Evolutionary conservation across 345 rosid species (phyloP).

Genomic region (Eucalyptus caleyi): DNA sequence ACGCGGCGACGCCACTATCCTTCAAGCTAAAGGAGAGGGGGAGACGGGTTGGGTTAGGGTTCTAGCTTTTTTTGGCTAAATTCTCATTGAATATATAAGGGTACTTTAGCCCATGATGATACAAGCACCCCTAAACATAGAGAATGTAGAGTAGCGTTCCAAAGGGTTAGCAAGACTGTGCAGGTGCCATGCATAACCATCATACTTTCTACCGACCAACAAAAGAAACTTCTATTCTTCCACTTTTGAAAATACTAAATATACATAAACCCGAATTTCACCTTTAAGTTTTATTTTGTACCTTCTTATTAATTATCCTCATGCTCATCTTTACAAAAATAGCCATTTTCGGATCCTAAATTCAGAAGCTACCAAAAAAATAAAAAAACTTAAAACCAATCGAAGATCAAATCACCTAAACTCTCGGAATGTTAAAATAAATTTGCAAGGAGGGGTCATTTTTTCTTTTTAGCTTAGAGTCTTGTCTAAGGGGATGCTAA

Average conservation of each 20-base stretch:
- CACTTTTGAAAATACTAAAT: background rate
- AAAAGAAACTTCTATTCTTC: background rate
- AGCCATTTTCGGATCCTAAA: background rate
- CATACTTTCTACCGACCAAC: background rate
- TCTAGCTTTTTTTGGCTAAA: background rate
- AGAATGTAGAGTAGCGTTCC: background rate
- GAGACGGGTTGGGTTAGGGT: background rate
- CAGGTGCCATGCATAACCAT: background rate
- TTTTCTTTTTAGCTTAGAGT: background rate
- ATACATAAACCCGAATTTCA: background rate
- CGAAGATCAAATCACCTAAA: background rate
- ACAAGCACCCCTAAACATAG: background rate
- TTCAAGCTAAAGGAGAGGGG: background rate
- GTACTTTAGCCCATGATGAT: background rate
- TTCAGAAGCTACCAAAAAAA: background rate
- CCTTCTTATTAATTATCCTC: background rate
- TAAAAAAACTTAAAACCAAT: background rate
- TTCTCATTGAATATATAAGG: background rate
- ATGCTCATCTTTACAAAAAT: background rate
- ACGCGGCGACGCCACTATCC: background rate
- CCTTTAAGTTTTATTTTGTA: background rate
- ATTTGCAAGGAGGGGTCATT: background rate
- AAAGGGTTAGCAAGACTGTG: background rate
- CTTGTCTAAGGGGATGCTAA: background rate
- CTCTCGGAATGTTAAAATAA: background rate